Evolutionary conservation across 768 basidiomycete species (phyloP).

Genomic region (Leccinum incarnatum): DNA sequence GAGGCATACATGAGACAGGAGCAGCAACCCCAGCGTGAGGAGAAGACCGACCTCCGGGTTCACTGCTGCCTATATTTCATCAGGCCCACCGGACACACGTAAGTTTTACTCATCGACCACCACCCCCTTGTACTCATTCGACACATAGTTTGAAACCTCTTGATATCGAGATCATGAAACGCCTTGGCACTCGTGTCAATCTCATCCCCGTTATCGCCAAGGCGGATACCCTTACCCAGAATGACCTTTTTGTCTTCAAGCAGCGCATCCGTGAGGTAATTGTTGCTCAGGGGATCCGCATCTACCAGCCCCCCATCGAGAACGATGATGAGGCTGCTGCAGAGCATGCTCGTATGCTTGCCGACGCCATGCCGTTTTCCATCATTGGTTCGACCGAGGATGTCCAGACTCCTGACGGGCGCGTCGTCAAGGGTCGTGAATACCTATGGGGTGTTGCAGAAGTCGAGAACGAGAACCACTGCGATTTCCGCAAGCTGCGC

Average conservation of each 20-base stretch:
- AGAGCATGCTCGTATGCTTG: constrained; percentile 83
- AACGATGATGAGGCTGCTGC: constrained; percentile 81
- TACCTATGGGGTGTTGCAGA: constrained; percentile 99
- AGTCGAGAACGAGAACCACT: constrained; percentile 99
- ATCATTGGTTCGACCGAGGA: constrained; percentile 98
- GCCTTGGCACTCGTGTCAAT: constrained; percentile 96
- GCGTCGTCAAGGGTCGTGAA: constrained; percentile 93
- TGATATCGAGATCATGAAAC: constrained; percentile 99
- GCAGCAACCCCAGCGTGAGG: constrained; percentile 93
- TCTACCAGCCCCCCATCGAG: constrained; percentile 93
- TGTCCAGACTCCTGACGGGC: constrained; percentile 86
- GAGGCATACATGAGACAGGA: constrained; percentile 97
- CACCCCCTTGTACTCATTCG: constrained; percentile 7
- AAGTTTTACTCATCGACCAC: constrained; percentile 31
- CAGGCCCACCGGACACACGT: constrained; percentile 95
- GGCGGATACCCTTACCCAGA: constrained; percentile 95
- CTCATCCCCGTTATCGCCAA: constrained; percentile 97
- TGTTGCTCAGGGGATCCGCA: constrained; percentile 86
- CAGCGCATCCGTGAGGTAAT: constrained; percentile 91
- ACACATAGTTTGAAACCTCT: constrained; percentile 76
- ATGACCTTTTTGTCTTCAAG: constrained; percentile 90
- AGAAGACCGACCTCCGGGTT: constrained; percentile 93
- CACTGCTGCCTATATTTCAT: constrained; percentile 98
- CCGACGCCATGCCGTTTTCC: constrained; percentile 95
- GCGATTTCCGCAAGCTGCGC: constrained; percentile 97